A percentile compares a stretch with the other conserved stretches of the same genome.
These are phyloP conservation scores for Fusarium sp. DNA, from an alignment of 2,329 filamentous ascomycete species.

Conservation along the genomic window DNA sequence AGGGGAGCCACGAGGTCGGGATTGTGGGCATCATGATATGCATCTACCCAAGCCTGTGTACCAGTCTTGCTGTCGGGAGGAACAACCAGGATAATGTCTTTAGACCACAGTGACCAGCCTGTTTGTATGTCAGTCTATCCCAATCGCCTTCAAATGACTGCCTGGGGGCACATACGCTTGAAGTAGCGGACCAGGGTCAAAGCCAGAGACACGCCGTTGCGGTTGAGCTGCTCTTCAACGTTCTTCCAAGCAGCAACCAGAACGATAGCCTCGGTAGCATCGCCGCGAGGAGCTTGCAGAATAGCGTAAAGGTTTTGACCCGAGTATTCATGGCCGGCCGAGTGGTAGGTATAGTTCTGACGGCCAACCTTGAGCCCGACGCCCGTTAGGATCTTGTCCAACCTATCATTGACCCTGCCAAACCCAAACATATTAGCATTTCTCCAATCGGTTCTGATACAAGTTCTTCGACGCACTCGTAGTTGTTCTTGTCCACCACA, in stretches of 20 bases:
- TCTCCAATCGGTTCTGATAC: not conserved
- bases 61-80: slow-evolving; percentile 91
- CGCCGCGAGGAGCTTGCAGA: slow-evolving; percentile 91
- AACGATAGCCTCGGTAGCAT: slow-evolving; percentile 97
- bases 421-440: slow-evolving; percentile 4
- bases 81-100: slow-evolving; percentile 95
- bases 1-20: slow-evolving; percentile 79
- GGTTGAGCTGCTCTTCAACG: slow-evolving; percentile 82
- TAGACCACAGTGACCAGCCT: slow-evolving; percentile 98
- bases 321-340: slow-evolving; percentile 79
- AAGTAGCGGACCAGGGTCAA: slow-evolving; percentile 94
- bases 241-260: slow-evolving; percentile 92
- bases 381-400: slow-evolving; percentile 82
- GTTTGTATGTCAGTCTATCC: slow-evolving; percentile 36
- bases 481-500: slow-evolving; percentile 68
- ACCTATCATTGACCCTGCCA: slow-evolving; percentile 74
- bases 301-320: slow-evolving; percentile 96
- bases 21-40: slow-evolving; percentile 92
- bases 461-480: slow-evolving; percentile 60
- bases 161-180: slow-evolving; percentile 71
- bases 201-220: slow-evolving; percentile 88
- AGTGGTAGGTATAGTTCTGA: slow-evolving; percentile 89
- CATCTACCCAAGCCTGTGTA: slow-evolving; percentile 96
- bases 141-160: not conserved
- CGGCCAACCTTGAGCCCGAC: slow-evolving; percentile 89